Evolutionary conservation across 495 filamentous ascomycete species (phyloP), one percentile per base, ranked within the genome.

Genomic region (Daldinia bambusicola): DNA sequence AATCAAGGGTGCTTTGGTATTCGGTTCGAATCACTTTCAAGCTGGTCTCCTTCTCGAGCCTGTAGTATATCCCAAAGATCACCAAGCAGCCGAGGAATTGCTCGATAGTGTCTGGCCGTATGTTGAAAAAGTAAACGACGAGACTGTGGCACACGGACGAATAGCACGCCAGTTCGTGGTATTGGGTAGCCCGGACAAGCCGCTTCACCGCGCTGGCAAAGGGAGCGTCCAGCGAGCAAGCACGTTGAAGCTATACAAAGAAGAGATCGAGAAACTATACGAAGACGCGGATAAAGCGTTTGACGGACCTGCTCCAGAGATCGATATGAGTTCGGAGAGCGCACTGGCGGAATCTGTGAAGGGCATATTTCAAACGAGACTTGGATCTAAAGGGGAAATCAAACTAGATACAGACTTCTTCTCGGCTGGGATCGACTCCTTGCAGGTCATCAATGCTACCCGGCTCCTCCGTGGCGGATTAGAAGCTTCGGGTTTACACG

Each of bases 121-220:
- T 1, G 76, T 88, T 4, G 72, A 79, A 18, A 67, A 77, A 40
- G 84, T 79, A 7, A 89, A 89, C 70, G 76, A 80, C 53, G 71
- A 79, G 20, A 84, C 80, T 0, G 83, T 84, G 0, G 79, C 80
- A 1, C 81, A 85, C 61, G 83, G 81, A 40, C 80, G 76, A 67
- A 81, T 84, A 41, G 74, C 77, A 12, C 76, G 81, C 31, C 74
- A 76, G 13, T 74, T 79, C 48, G 79, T 87, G 16, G 34, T 77
- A 13, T 59, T 91, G 7, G 75, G 84, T 1, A 69, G 77, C 0
- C 78, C 78, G 0, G 73, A 79, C 12, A 88, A 85, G 63, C 87
- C 87, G 0, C 86, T 90, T 68, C 71, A 80, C 2, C 76, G 84
- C 5, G 83, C 88, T 4, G 80, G 80, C 0, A 90, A 91, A 76